Evolutionary conservation across 2,329 filamentous ascomycete species (phyloP).

Genomic region (Coniochaeta sp.): DNA sequence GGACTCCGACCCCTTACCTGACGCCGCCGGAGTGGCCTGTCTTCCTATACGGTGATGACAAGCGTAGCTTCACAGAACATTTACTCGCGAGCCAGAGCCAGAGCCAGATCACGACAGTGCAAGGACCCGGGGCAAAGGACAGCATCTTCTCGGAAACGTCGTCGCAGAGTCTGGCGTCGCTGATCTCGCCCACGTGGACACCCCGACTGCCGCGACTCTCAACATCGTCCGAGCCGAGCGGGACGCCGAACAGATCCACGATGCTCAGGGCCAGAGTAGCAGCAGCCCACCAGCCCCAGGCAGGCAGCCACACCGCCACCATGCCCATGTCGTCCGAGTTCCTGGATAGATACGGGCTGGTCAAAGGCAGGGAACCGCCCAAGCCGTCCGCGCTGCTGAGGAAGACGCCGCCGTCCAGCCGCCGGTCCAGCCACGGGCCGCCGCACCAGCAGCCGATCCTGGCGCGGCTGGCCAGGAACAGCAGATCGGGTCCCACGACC

Average conservation of each 20-base stretch:
- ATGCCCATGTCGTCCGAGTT: conserved; percentile 22
- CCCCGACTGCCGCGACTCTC: not conserved
- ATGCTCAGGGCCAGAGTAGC: not conserved
- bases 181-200: not conserved
- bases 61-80: not conserved
- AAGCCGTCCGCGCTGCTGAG: not conserved
- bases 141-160: not conserved
- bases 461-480: conserved; percentile 1
- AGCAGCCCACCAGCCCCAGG: not conserved
- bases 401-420: not conserved
- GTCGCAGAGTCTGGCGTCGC: not conserved
- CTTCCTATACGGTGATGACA: not conserved
- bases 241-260: not conserved
- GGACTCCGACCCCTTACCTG: conserved; percentile 16
- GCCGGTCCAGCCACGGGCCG: not conserved
- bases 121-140: not conserved
- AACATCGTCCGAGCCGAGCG: not conserved
- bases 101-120: not conserved
- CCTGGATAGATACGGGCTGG: conserved; percentile 23
- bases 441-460: conserved; percentile 1
- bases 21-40: conserved; percentile 20
- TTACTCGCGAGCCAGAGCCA: not conserved
- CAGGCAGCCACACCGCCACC: not conserved
- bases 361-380: not conserved
- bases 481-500: conserved; percentile 5